Evolutionary conservation across 1,139 yeast species (phyloP).

Genomic region (Geotrichum bryndzae): DNA sequence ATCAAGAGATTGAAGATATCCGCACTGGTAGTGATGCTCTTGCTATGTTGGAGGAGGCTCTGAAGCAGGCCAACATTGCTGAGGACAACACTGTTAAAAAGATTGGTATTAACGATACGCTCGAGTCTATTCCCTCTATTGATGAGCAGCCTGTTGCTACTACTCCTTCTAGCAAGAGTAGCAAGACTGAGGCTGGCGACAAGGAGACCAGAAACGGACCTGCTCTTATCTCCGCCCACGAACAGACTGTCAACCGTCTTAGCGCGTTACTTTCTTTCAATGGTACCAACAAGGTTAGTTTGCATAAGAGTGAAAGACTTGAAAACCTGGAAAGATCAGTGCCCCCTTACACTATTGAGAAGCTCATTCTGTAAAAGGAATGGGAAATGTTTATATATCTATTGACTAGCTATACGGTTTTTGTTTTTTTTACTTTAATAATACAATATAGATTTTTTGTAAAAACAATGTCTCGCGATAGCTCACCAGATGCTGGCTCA

Average conservation of each 20-base stretch:
- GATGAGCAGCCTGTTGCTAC: constrained; percentile 5
- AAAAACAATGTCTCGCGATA: not conserved
- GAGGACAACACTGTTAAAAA: constrained; percentile 22
- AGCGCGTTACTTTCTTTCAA: constrained; percentile 16
- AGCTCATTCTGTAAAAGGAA: constrained; percentile 23
- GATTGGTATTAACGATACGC: constrained; percentile 6
- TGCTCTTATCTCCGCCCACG: constrained; percentile 21
- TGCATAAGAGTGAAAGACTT: constrained; percentile 33
- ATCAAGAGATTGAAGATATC: constrained; percentile 46
- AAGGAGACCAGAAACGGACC: constrained; percentile 19
- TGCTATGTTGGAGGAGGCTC: constrained; percentile 50
- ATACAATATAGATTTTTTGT: not conserved
- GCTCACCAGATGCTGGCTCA: not conserved
- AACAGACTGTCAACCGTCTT: constrained; percentile 23
- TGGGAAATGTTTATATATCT: not conserved
- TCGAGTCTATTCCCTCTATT: constrained; percentile 12
- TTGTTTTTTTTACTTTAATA: not conserved
- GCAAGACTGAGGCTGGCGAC: constrained; percentile 25
- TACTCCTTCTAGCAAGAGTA: constrained; percentile 12
- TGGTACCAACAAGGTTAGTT: constrained; percentile 14
- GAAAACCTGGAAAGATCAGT: constrained; percentile 28
- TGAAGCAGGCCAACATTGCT: constrained; percentile 32
- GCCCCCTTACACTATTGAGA: constrained; percentile 29
- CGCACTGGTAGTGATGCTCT: constrained; percentile 49
- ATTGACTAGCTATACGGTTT: not conserved